Conservation (phyloP, 2,329 filamentous ascomycete genomes). For the Clarireedia monteithiana region DNA sequence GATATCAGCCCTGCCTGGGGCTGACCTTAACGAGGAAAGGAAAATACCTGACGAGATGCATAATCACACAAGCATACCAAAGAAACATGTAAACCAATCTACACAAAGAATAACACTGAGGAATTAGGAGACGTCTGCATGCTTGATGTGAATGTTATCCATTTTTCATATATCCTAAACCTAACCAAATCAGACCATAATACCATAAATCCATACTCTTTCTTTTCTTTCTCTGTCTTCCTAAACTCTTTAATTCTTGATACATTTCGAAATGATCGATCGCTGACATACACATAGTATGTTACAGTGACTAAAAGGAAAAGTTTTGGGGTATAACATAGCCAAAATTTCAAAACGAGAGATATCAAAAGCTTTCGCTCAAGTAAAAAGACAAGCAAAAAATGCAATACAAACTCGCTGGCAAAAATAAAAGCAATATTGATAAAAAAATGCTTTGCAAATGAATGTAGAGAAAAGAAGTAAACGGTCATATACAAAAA, state of each 20-base stretch:
- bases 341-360: neutral
- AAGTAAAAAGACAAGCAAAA: neutral
- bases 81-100: too few relatives aligned
- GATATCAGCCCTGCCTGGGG: too few relatives aligned
- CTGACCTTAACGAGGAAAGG: too few relatives aligned
- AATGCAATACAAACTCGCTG: neutral
- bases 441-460: neutral
- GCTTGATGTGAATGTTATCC: neutral
- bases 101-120: too few relatives aligned
- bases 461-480: slow-evolving; percentile 3
- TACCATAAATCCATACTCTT: neutral
- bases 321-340: neutral
- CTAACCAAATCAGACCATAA: neutral
- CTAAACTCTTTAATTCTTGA: neutral
- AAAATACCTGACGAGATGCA: too few relatives aligned
- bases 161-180: neutral
- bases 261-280: neutral
- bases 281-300: neutral
- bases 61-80: too few relatives aligned
- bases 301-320: neutral
- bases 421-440: neutral
- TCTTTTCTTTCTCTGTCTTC: neutral
- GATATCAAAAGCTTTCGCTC: neutral
- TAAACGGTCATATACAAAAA: slow-evolving; percentile 2
- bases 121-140: too few relatives aligned